Evolutionary conservation across 768 basidiomycete genomes (phyloP).

Genomic region (Auricularia cornea): DNA sequence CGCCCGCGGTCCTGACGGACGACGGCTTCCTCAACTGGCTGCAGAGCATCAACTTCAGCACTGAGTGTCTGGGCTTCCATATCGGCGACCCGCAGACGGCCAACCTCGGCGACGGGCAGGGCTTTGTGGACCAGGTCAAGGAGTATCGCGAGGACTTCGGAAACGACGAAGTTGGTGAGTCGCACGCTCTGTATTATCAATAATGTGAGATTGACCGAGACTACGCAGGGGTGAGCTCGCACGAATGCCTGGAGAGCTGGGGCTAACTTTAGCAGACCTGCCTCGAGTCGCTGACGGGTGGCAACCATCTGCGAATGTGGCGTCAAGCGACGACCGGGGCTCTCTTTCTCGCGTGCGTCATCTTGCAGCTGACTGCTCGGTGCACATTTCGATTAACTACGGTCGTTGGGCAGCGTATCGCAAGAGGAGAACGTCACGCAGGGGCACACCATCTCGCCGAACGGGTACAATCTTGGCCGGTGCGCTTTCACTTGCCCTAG

Average conservation of each 20-base stretch:
- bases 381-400: too few species aligned
- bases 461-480: constrained; percentile 46
- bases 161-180: constrained; percentile 19
- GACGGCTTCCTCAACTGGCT: constrained; percentile 46
- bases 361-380: background rate
- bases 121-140: constrained; percentile 34
- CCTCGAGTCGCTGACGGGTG: constrained; percentile 36
- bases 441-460: constrained; percentile 33
- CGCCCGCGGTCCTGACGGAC: constrained; percentile 46
- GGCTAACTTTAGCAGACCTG: constrained; percentile 24
- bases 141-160: constrained; percentile 40
- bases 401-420: constrained; percentile 30
- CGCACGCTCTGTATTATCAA: background rate
- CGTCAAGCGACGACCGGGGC: constrained; percentile 19
- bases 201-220: too few species aligned
- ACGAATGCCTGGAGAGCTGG: background rate
- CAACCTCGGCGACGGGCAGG: constrained; percentile 42
- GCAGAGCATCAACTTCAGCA: constrained; percentile 32
- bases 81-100: constrained; percentile 31
- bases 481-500: constrained; percentile 11
- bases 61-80: constrained; percentile 33
- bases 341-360: constrained; percentile 50
- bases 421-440: constrained; percentile 34
- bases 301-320: constrained; percentile 39
- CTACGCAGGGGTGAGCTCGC: background rate